Evolutionary conservation across 2,329 filamentous ascomycete genomes (phyloP), one percentile per base, ranked within the genome.

Genomic region (Phialophora macrospora): DNA sequence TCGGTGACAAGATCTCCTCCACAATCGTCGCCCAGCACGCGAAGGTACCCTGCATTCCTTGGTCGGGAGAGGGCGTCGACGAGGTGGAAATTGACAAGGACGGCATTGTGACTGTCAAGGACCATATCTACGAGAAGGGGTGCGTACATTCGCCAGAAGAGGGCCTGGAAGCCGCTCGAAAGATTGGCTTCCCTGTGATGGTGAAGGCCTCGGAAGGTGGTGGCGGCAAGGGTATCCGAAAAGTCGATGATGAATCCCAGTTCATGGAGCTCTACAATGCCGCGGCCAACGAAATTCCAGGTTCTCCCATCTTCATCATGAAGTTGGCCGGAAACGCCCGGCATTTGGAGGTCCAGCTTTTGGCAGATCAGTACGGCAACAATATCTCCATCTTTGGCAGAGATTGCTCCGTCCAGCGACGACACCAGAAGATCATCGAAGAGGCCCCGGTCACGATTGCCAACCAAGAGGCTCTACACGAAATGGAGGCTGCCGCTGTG

Each of bases 271-370:
- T 98, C 54, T 99, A 98, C 85, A 95, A 96, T 80, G 95, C 94
- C 54, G 95, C 96, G 24, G 93, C 95, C 4, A 96, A 90, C 79
- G 96, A 99, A 80, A 98, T 99, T 72, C 96, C 95, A 11, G 96
- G 96, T 55, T 99, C 95, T 32, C 95, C 96, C 72, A 99, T 99
- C 80, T 99, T 99, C 86, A 96, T 99, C 82, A 99, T 99, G 95
- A 97, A 99, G 87, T 84, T 99, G 70, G 95, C 95, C 57, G 95
- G 94, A 73, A 97, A 96, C 77, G 95, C 95, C 48, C 86, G 95
- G 73, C 95, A 99, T 85, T 84, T 99, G 81, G 95, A 99, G 81
- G 96, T 99, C 65, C 95, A 99, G 82, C 84, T 99, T 71, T 85
- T 99, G 61, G 96, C 95, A 71, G 96, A 99, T 83, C 93, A 99